Evolutionary conservation across 1,139 yeast species (phyloP).

Genomic region (Hansenula sp.): DNA sequence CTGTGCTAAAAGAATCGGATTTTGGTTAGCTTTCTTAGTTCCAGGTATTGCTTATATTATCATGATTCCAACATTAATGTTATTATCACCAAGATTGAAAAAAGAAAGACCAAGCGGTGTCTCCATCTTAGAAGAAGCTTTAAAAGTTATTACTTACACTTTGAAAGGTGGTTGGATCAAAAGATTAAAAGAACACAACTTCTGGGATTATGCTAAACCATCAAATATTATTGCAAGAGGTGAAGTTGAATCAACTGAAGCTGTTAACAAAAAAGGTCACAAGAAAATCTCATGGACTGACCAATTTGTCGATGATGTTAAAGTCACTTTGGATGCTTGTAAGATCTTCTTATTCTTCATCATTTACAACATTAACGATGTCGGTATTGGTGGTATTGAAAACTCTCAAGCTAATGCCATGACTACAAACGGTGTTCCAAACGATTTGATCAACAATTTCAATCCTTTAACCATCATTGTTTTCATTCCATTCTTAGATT

Average conservation of each 20-base stretch:
- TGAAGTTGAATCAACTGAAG: constrained; percentile 13
- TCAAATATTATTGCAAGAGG: constrained; percentile 26
- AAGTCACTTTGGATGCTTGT: constrained; percentile 52
- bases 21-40: constrained; percentile 65
- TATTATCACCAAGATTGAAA: constrained; percentile 33
- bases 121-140: constrained; percentile 39
- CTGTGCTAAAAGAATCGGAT: constrained; percentile 60
- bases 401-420: constrained; percentile 62
- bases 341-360: constrained; percentile 55
- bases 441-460: constrained; percentile 61
- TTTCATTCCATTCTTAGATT: constrained; percentile 57
- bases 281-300: constrained; percentile 29
- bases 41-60: constrained; percentile 44
- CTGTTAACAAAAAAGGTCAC: constrained; percentile 28
- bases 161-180: constrained; percentile 34
- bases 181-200: constrained; percentile 30
- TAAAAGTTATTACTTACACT: constrained; percentile 35
- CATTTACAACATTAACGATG: constrained; percentile 56
- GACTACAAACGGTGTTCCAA: constrained; percentile 60
- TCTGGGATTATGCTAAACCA: constrained; percentile 54
- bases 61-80: constrained; percentile 39
- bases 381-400: constrained; percentile 56
- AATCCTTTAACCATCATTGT: constrained; percentile 61
- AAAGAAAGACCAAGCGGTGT: constrained; percentile 36
- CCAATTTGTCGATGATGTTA: constrained; percentile 56